These are phyloP conservation scores for Fonsecaea pedrosoi DNA, from an alignment of 2,329 filamentous ascomycete species.

Conservation along the genomic window DNA sequence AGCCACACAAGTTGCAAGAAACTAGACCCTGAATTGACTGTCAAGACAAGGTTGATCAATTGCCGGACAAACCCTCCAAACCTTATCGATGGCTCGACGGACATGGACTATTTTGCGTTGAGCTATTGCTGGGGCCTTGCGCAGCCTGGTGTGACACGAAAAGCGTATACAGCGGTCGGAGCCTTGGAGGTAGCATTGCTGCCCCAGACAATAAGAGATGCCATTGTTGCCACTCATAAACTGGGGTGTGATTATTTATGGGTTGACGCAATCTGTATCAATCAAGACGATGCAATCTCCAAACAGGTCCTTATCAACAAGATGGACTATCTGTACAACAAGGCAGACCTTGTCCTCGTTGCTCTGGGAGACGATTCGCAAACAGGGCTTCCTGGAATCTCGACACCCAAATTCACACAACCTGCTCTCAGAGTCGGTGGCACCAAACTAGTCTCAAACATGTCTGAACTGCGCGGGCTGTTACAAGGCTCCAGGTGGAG, in stretches of 20 bases:
- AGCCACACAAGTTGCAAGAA: neutral
- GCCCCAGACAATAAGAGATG: conserved; percentile 3
- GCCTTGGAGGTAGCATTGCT: neutral
- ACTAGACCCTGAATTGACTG: neutral
- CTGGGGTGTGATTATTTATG: conserved; percentile 7
- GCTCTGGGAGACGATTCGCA: neutral
- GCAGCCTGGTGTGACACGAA: neutral
- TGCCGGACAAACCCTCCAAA: neutral
- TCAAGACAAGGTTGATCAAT: conserved; percentile 6
- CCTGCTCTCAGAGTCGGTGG: neutral
- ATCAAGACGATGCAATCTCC: neutral
- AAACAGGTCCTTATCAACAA: conserved; percentile 2
- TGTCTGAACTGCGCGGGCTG: neutral
- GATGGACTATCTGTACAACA: conserved; percentile 11
- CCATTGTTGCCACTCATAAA: neutral
- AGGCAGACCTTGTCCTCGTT: conserved; percentile 8
- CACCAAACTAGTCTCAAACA: conserved; percentile 8
- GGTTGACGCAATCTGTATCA: conserved; percentile 6
- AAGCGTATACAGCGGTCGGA: neutral
- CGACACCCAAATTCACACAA: neutral
- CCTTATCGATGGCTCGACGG: conserved; percentile 3
- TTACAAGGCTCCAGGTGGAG: conserved; percentile 13
- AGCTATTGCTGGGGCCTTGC: conserved; percentile 10
- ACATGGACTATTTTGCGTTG: neutral
- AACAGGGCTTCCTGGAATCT: conserved; percentile 3